These are phyloP conservation scores for Mesembryanthemum crystallinum DNA, from an alignment of 148 eudicot genomes.

Conservation along the genomic window DNA sequence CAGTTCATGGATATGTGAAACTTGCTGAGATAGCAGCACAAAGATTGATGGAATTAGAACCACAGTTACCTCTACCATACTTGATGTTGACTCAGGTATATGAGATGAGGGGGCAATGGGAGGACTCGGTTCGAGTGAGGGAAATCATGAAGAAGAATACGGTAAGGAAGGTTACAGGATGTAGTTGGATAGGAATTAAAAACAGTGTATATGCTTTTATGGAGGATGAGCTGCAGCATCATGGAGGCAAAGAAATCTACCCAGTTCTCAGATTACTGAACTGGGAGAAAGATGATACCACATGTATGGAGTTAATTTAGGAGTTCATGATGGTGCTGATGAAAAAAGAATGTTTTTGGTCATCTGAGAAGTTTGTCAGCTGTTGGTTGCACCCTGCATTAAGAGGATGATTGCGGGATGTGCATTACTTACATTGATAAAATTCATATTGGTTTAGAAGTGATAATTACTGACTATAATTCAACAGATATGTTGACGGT, in stretches of 20 bases:
- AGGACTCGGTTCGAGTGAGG: constrained; percentile 63
- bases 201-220: constrained; percentile 37
- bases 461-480: not conserved
- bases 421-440: not conserved
- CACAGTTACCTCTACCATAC: constrained; percentile 52
- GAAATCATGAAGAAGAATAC: constrained; percentile 46
- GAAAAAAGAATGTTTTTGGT: not conserved
- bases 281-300: constrained; percentile 39
- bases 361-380: not conserved
- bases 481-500: not conserved
- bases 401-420: not conserved
- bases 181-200: constrained; percentile 58
- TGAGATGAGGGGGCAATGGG: constrained; percentile 73
- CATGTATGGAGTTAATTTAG: constrained; percentile 5
- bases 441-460: not conserved
- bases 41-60: constrained; percentile 55
- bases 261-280: constrained; percentile 40
- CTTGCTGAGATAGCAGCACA: constrained; percentile 51
- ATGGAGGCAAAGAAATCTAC: constrained; percentile 44
- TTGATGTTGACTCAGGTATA: constrained; percentile 52
- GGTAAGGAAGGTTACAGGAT: constrained; percentile 38
- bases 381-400: not conserved
- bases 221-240: constrained; percentile 40
- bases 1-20: constrained; percentile 39
- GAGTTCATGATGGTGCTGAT: constrained; percentile 2